Base-by-base conservation (phyloP, 208 protist species). In the Wallacemonas sp. region DNA sequence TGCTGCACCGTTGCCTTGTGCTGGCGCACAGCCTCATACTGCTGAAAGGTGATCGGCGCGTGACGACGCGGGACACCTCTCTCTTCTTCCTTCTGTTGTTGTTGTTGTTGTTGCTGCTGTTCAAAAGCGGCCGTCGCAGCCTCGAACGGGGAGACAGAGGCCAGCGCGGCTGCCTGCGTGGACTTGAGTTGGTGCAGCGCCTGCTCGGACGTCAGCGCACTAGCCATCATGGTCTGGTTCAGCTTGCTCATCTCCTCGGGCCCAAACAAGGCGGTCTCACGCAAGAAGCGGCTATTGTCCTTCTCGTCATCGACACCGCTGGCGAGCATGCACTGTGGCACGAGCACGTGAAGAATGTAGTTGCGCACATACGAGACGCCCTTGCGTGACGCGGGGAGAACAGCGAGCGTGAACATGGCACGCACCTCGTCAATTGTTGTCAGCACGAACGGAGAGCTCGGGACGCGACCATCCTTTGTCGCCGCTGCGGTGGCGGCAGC, bases 341-440 rank as follows among this genome's bases (percentile, higher is more conserved):
- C 92, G 12, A 96, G 76, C 39, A 87, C 77, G 36, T 78, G 80
- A 11, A 96, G 72, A 54, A 96, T 95, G 71, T 91, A 83, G 74
- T 96, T 95, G 11, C 92, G 81, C 38, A 85, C 86, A 72, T 93
- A 96, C 5, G 85, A 90, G 14, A 96, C 79, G 32, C 92, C 92
- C 19, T 80, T 63, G 55, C 88, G 74, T 32, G 72, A 70, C 23
- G 82, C 65, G 9, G 84, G 86, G 3, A 96, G 78, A 23, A 78
- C 76, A 29, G 82, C 78, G 14, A 96, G 68, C n/a, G 58, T 71
- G 44, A 92, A 83, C 8, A 92, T 65, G 11, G 62, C 38, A 2
- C 85, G 75, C 17, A 92, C 73, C 24, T 76, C 63, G 16, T 81
- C 65, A 21, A 83, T 69, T 14, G 63, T 54, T 36, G 38, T 56